phyloP scores from a whole-genome alignment of 2,329 filamentous ascomycete species.

The Chrysosporium queenslandicum region DNA sequence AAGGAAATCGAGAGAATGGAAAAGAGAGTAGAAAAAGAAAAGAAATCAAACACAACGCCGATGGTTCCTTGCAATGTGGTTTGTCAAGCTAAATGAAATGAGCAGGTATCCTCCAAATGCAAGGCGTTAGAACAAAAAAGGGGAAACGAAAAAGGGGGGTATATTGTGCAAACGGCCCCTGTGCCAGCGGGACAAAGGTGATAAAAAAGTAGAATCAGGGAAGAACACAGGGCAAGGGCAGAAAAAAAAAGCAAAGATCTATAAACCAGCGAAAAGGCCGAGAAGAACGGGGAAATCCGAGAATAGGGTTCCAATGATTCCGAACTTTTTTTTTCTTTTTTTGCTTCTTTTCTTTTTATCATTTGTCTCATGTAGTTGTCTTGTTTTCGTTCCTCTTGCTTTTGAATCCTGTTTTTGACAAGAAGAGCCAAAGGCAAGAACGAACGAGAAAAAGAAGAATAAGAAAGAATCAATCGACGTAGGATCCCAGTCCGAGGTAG shows the following conservation, averaged over 20 bases:
- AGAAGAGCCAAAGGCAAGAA: too few relatives aligned
- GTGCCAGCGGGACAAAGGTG: conserved; percentile 10
- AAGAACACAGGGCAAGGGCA: background rate
- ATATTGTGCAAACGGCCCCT: conserved; percentile 7
- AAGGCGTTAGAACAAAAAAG: background rate
- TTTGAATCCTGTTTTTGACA: too few relatives aligned
- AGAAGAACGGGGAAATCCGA: background rate
- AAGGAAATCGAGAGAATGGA: background rate
- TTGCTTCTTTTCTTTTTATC: conserved; percentile 3
- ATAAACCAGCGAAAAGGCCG: background rate
- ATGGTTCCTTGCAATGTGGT: background rate
- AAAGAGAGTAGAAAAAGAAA: background rate
- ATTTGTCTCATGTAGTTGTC: too few relatives aligned
- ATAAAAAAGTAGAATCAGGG: too few relatives aligned
- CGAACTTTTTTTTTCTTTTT: background rate
- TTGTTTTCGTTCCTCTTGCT: too few relatives aligned
- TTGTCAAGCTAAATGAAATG: background rate
- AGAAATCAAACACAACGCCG: background rate
- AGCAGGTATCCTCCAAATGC: conserved; percentile 10
- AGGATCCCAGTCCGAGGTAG: conserved; percentile 13
- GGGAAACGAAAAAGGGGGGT: background rate
- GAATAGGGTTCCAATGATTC: background rate
- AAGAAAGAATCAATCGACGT: too few relatives aligned
- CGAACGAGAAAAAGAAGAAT: background rate
- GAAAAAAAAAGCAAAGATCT: background rate